Evolutionary conservation across 768 basidiomycete genomes (phyloP).

Genomic region (Termitomyces sp.): DNA sequence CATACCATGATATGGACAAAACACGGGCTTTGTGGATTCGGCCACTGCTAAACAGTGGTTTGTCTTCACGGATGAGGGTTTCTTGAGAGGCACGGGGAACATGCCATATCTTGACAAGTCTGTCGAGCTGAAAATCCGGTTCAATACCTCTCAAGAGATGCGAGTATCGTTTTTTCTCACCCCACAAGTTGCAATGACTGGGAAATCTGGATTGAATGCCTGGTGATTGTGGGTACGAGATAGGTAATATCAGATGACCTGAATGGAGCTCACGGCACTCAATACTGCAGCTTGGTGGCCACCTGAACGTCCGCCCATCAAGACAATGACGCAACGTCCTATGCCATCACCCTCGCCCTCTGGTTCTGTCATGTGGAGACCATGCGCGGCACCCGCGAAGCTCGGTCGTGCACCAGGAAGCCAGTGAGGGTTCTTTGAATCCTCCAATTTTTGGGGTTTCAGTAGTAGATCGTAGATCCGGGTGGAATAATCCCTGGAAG

Average conservation of each 20-base stretch:
- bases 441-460: conserved; percentile 17
- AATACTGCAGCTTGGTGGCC: conserved; percentile 70
- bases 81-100: conserved; percentile 34
- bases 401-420: conserved; percentile 43
- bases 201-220: conserved; percentile 64
- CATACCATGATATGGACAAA: conserved; percentile 58
- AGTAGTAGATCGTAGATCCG: conserved; percentile 62
- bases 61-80: conserved; percentile 57
- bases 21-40: conserved; percentile 62
- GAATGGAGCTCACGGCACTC: conserved; percentile 42
- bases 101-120: conserved; percentile 73
- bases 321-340: conserved; percentile 58
- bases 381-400: conserved; percentile 64
- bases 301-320: conserved; percentile 68
- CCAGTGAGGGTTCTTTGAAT: conserved; percentile 54
- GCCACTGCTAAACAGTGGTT: conserved; percentile 68
- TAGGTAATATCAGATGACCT: background rate
- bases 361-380: conserved; percentile 49
- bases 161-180: conserved; percentile 33
- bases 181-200: conserved; percentile 73
- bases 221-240: conserved; percentile 18
- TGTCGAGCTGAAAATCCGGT: conserved; percentile 50
- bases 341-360: conserved; percentile 68
- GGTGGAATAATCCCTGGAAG: conserved; percentile 65
- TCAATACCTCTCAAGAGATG: background rate